phyloP scores from a whole-genome alignment of 225 moss, liverwort and hornwort genomes.

The Pleurozium schreberi region DNA sequence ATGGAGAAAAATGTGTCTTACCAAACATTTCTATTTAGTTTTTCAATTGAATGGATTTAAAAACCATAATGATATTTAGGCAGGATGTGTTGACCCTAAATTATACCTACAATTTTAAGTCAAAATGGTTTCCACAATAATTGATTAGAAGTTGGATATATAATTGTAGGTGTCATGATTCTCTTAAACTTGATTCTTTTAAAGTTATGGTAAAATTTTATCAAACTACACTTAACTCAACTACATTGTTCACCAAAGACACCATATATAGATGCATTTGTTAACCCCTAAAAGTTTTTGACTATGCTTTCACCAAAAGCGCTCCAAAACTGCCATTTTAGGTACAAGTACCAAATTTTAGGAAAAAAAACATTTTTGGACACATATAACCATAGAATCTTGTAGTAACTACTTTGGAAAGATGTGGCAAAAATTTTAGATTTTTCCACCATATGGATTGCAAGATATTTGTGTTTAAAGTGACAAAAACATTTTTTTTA shows the following conservation, averaged over 20 bases:
- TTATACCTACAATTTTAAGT: neutral
- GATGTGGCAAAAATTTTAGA: too few species aligned
- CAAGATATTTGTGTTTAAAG: too few species aligned
- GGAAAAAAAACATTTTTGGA: too few species aligned
- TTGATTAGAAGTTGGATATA: neutral
- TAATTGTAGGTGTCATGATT: neutral
- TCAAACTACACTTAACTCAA: neutral
- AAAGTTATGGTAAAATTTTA: neutral
- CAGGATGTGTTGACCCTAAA: rapidly evolving
- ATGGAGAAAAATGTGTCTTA: neutral
- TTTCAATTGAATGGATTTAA: neutral
- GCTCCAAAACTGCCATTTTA: too few species aligned
- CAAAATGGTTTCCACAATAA: neutral
- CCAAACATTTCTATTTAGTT: neutral
- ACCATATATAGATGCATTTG: neutral
- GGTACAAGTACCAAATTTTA: too few species aligned
- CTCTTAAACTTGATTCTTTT: neutral
- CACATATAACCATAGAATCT: too few species aligned
- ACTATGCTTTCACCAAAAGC: too few species aligned
- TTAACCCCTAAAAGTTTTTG: too few species aligned
- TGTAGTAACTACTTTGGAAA: too few species aligned
- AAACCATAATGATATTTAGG: neutral
- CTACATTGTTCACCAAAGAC: neutral
- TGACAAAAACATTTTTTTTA: too few species aligned
- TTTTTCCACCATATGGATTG: too few species aligned